phyloP scores from a whole-genome alignment of 441 rosid genomes.

The Viola pubescens region DNA sequence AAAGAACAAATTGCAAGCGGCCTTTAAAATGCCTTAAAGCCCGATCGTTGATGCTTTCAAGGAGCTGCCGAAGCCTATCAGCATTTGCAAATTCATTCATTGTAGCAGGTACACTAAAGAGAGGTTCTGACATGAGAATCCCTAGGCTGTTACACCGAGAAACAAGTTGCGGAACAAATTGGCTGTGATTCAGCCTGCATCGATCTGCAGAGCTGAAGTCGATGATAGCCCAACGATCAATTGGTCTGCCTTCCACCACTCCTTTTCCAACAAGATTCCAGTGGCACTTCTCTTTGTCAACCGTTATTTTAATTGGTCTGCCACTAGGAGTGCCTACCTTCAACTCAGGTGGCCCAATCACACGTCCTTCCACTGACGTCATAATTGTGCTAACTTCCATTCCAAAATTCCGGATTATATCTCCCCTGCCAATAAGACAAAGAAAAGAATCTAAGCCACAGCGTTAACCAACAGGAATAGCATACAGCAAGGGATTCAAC shows the following conservation, averaged over 20 bases:
- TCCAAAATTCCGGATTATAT: conserved; percentile 45
- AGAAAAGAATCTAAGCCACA: neutral
- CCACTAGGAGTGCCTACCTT: conserved; percentile 42
- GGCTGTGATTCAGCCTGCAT: conserved; percentile 9
- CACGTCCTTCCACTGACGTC: conserved; percentile 62
- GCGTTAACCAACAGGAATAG: neutral
- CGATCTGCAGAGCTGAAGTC: conserved; percentile 47
- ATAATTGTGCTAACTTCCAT: conserved; percentile 46
- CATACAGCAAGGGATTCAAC: neutral
- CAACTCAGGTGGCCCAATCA: conserved; percentile 64
- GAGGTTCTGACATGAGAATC: conserved; percentile 46
- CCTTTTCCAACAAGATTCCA: conserved; percentile 72
- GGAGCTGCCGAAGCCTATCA: conserved; percentile 33
- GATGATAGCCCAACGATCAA: conserved; percentile 62
- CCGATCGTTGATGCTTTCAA: conserved; percentile 24
- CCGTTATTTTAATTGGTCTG: conserved; percentile 30
- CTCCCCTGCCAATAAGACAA: conserved; percentile 28
- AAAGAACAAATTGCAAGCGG: conserved; percentile 44
- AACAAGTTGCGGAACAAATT: conserved; percentile 36
- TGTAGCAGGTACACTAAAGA: conserved; percentile 18
- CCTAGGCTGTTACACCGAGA: conserved; percentile 50
- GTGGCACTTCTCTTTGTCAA: conserved; percentile 54
- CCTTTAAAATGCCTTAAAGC: conserved; percentile 25
- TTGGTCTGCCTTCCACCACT: conserved; percentile 54
- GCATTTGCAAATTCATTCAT: conserved; percentile 43